Evolutionary conservation across 805 yeast genomes (phyloP), one percentile per base, ranked within the genome.

Genomic region (Huiozyma sinensis): DNA sequence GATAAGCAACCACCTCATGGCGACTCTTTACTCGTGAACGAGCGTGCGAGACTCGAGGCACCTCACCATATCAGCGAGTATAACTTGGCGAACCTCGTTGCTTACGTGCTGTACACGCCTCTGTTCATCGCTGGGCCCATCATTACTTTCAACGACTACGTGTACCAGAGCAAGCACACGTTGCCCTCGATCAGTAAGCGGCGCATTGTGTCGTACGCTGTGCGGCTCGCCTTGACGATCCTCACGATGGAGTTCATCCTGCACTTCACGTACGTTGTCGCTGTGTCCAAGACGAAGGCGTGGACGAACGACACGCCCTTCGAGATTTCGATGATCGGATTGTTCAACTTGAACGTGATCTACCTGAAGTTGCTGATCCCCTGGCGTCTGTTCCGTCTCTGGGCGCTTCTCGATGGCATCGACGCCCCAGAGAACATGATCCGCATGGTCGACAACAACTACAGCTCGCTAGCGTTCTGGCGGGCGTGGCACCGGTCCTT

Each of bases 361-460:
- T 92, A 97, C 97, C 71, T 92, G 51, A 92, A 92, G 60, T 65
- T 92, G 35, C 72, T 92, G 45, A 82, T 92, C 43, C 98, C 98
- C 6, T 92, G 99, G 99, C 73, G 99, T 58, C 66, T 90, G 40
- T 92, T 92, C 67, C 70, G 99, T 49, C 70, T 90, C 51, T 92
- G 99, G 98, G 75, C 92, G 6, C 66, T 92, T 45, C 52, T 85
- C n/a, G 99, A 92, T 62, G 85, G 84, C 0, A 86, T 90, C 42
- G 97, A 92, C 57, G 85, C 97, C 0, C 97, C 98, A 2, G 99
- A 92, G 60, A 92, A 92, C 57, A 92, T 92, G 97, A 79, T 92
- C 45, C 71, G 99, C 46, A 89, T 97, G 60, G 86, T 92, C 78
- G 84, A 87, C 60, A 87, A 92, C 64, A 92, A 92, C 64, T 92